Percentiles rank a stretch among this genome's conserved stretches.
These are phyloP conservation scores for Gossypium gossypioides DNA, from an alignment of 441 rosid species.

Conservation along the genomic window DNA sequence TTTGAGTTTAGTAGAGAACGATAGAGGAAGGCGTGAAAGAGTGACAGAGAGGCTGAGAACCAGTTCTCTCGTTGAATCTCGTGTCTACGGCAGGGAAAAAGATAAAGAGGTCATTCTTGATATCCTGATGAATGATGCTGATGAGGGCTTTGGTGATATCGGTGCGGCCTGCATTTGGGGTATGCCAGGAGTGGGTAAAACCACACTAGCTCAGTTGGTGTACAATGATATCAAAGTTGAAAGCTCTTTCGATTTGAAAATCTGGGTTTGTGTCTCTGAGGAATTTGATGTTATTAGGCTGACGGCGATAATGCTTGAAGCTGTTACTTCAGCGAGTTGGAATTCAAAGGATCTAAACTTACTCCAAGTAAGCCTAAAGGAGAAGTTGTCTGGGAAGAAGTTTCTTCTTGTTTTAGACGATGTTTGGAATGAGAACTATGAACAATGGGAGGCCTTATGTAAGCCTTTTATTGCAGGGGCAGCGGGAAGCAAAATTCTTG, in stretches of 20 bases:
- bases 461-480: conserved; percentile 9
- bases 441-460: conserved; percentile 2
- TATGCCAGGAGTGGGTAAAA: not conserved
- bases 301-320: not conserved
- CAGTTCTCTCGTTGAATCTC: not conserved
- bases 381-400: conserved; percentile 4
- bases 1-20: not conserved
- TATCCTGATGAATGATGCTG: not conserved
- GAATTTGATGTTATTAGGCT: not conserved
- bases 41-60: not conserved
- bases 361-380: conserved; percentile 12
- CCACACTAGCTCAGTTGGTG: not conserved
- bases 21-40: not conserved
- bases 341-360: not conserved
- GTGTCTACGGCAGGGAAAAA: not conserved
- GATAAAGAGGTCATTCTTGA: not conserved
- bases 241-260: not conserved
- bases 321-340: not conserved
- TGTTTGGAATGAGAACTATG: conserved; percentile 17
- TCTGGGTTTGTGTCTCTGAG: conserved; percentile 12
- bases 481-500: conserved; percentile 15
- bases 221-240: not conserved
- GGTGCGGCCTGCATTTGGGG: not conserved
- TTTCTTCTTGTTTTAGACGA: conserved; percentile 21
- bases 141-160: not conserved